Conservation (phyloP, 23 red algal species). For the Gracilaria gracilis region DNA sequence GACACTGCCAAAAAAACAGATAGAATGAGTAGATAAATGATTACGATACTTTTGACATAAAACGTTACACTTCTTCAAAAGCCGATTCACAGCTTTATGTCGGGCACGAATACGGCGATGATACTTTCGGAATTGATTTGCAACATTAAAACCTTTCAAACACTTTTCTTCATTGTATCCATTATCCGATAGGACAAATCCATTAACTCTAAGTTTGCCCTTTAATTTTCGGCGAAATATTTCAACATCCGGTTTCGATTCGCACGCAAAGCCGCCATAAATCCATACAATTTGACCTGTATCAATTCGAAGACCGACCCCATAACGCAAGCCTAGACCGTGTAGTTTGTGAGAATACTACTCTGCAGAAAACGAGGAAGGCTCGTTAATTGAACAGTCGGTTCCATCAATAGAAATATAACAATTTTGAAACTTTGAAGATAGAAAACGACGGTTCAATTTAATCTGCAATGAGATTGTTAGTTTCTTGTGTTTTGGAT, state of each 20-base stretch:
- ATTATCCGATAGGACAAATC: neutral
- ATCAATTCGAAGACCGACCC: neutral
- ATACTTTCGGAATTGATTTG: neutral
- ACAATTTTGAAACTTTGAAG: too few relatives aligned
- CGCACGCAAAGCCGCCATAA: too few relatives aligned
- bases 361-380: neutral
- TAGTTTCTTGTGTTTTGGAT: too few relatives aligned
- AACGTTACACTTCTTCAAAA: neutral
- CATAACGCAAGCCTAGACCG: neutral
- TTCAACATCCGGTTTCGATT: too few relatives aligned
- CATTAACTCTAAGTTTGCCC: neutral
- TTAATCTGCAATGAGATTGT: too few relatives aligned
- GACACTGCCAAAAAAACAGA: neutral
- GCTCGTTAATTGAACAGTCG: neutral
- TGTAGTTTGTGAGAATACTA: conserved; percentile 14
- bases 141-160: neutral
- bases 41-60: neutral
- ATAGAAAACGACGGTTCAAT: too few relatives aligned
- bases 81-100: neutral
- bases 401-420: conserved; percentile 20
- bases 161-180: neutral
- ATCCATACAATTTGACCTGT: too few relatives aligned
- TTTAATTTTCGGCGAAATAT: too few relatives aligned
- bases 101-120: neutral
- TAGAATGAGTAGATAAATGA: neutral